phyloP scores from a whole-genome alignment of 164 flowering plant genomes.

The Magnolia officinalis region DNA sequence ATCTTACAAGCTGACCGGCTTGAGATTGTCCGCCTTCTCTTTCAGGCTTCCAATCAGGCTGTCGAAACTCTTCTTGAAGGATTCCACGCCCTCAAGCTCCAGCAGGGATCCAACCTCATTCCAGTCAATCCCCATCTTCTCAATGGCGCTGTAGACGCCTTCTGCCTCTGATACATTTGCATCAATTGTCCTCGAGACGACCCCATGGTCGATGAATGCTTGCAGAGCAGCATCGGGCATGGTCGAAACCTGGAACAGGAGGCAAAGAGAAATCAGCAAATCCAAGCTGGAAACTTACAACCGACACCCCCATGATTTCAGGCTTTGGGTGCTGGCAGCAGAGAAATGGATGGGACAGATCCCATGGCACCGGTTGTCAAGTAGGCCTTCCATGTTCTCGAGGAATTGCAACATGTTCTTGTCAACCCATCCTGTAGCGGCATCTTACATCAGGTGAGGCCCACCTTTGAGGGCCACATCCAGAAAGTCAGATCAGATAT shows the following conservation, averaged over 20 bases:
- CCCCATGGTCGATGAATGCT: slow-evolving; percentile 89
- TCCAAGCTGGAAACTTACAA: background rate
- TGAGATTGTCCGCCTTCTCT: slow-evolving; percentile 85
- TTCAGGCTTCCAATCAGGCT: slow-evolving; percentile 80
- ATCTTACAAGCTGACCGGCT: slow-evolving; percentile 54
- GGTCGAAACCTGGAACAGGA: slow-evolving; percentile 71
- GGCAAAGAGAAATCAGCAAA: background rate
- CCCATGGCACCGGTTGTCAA: too few species aligned
- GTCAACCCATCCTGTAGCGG: too few species aligned
- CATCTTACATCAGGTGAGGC: too few species aligned
- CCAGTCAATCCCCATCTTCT: slow-evolving; percentile 95
- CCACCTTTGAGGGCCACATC: too few species aligned
- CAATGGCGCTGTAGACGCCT: slow-evolving; percentile 87
- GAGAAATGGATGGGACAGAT: too few species aligned
- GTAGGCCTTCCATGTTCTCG: too few species aligned
- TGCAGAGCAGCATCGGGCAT: slow-evolving; percentile 98
- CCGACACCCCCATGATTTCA: background rate
- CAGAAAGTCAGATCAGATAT: too few species aligned
- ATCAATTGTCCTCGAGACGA: slow-evolving; percentile 84
- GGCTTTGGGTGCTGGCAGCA: too few species aligned
- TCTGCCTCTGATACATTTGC: slow-evolving; percentile 79
- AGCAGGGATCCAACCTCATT: slow-evolving; percentile 69
- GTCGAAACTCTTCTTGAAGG: slow-evolving; percentile 93
- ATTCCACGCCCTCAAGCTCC: slow-evolving; percentile 86
- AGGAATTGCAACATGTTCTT: too few species aligned